phyloP scores from a whole-genome alignment of 176 grass and related monocot genomes.

The Elaeis guineensis region DNA sequence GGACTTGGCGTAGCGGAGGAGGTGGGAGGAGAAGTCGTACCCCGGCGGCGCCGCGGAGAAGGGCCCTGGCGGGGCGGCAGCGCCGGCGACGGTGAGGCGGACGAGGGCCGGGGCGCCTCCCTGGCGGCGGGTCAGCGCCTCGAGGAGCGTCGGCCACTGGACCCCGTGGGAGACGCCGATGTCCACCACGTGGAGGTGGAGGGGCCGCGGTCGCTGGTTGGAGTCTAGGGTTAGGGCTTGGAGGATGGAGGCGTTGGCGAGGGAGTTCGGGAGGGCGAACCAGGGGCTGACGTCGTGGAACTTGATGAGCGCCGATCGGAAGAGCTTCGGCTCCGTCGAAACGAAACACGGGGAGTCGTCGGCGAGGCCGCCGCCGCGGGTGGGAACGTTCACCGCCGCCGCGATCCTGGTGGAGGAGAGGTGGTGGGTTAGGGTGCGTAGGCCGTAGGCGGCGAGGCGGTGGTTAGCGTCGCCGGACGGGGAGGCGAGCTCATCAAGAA shows the following conservation, averaged over 20 bases:
- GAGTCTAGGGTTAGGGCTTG: constrained; percentile 16
- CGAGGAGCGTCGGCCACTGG: constrained; percentile 97
- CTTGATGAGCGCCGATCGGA: constrained; percentile 70
- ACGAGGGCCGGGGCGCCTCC: constrained; percentile 39
- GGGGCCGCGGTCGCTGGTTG: constrained; percentile 7
- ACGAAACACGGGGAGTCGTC: constrained; percentile 18
- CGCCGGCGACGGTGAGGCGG: constrained; percentile 36
- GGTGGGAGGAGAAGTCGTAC: constrained; percentile 71
- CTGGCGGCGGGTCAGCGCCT: constrained; percentile 53
- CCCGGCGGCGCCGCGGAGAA: constrained; percentile 50
- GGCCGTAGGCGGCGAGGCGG: constrained; percentile 66
- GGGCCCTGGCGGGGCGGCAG: constrained; percentile 20
- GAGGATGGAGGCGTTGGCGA: constrained; percentile 74
- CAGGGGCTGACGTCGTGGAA: constrained; percentile 97
- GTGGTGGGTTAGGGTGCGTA: constrained; percentile 32
- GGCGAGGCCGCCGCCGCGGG: constrained; percentile 23
- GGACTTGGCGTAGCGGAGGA: constrained; percentile 80
- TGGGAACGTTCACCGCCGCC: constrained; percentile 21
- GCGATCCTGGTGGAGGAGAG: constrained; percentile 17
- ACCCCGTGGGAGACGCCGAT: constrained; percentile 90
- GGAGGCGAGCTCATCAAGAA: constrained; percentile 72
- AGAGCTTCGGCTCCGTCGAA: constrained; percentile 43
- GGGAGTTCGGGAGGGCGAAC: constrained; percentile 79
- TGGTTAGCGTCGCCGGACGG: constrained; percentile 81
- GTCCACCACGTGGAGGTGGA: constrained; percentile 88